phyloP scores from a whole-genome alignment of 768 basidiomycete genomes.

The Boletus sp. region DNA sequence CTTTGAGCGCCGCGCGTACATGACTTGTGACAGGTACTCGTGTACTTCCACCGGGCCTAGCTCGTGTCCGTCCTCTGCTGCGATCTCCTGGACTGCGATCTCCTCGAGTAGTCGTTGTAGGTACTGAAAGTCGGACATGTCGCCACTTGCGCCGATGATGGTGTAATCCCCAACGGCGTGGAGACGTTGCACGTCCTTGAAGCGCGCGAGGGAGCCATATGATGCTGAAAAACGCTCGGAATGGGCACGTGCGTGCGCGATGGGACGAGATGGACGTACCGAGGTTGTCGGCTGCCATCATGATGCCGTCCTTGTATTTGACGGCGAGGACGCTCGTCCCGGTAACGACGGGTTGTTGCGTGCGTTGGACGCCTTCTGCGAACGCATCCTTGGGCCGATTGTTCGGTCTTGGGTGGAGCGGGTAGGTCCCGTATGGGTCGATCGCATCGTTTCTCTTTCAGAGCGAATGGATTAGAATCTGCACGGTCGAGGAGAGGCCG shows the following conservation, averaged over 20 bases:
- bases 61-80: slow-evolving; percentile 77
- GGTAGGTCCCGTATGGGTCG: slow-evolving; percentile 78
- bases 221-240: slow-evolving; percentile 59
- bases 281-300: slow-evolving; percentile 98
- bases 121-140: slow-evolving; percentile 98
- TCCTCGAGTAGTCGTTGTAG: slow-evolving; percentile 79
- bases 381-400: slow-evolving; percentile 54
- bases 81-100: slow-evolving; percentile 74
- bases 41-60: slow-evolving; percentile 90
- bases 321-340: slow-evolving; percentile 95
- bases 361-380: slow-evolving; percentile 68
- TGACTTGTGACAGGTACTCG: slow-evolving; percentile 84
- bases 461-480: background rate
- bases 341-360: slow-evolving; percentile 93
- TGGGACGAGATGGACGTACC: slow-evolving; percentile 47
- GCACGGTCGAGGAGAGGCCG: too few relatives aligned
- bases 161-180: slow-evolving; percentile 82
- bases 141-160: slow-evolving; percentile 88
- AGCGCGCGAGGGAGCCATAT: slow-evolving; percentile 94
- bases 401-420: slow-evolving; percentile 60
- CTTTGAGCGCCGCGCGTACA: slow-evolving; percentile 87
- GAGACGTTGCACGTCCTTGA: slow-evolving; percentile 91
- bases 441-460: slow-evolving; percentile 59
- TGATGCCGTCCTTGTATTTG: slow-evolving; percentile 94
- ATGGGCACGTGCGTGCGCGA: background rate